Percentiles rank a stretch among this genome's conserved stretches.
Evolutionary conservation across 352 stramenopile genomes (phyloP).

Genomic region (Globisporangium viniferum): DNA sequence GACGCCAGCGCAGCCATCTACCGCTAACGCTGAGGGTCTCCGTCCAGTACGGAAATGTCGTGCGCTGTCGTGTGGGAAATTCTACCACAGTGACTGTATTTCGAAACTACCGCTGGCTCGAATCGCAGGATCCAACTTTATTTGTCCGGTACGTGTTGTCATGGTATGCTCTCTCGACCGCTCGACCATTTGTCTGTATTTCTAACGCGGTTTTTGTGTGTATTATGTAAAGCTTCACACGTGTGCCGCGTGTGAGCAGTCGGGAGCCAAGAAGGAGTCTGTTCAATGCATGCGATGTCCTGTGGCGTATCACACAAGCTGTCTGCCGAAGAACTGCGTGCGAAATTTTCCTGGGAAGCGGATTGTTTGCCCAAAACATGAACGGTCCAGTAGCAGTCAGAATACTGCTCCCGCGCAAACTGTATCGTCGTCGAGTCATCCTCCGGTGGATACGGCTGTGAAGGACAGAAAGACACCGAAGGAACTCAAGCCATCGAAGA

Average conservation of each 20-base stretch:
- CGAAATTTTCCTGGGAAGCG: constrained; percentile 61
- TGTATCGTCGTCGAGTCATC: not conserved
- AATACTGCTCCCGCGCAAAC: not conserved
- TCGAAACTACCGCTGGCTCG: constrained; percentile 71
- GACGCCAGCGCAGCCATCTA: not conserved
- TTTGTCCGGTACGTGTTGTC: constrained; percentile 51
- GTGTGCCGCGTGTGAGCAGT: constrained; percentile 72
- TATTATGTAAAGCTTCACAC: constrained; percentile 49
- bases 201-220: not conserved
- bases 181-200: not conserved
- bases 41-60: constrained; percentile 69
- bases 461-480: constrained; percentile 7
- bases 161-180: not conserved
- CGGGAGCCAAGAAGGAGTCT: constrained; percentile 71
- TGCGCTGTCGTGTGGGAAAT: constrained; percentile 81
- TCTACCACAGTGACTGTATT: constrained; percentile 82
- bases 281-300: constrained; percentile 80
- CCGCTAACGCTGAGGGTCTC: constrained; percentile 4
- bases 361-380: constrained; percentile 74
- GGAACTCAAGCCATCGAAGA: constrained; percentile 2
- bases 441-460: not conserved
- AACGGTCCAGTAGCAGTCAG: constrained; percentile 3
- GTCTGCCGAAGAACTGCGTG: constrained; percentile 53
- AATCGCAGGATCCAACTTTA: constrained; percentile 79
- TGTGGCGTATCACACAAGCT: constrained; percentile 78